Conservation (phyloP, 768 basidiomycete species). For the Termitomyces sp. region DNA sequence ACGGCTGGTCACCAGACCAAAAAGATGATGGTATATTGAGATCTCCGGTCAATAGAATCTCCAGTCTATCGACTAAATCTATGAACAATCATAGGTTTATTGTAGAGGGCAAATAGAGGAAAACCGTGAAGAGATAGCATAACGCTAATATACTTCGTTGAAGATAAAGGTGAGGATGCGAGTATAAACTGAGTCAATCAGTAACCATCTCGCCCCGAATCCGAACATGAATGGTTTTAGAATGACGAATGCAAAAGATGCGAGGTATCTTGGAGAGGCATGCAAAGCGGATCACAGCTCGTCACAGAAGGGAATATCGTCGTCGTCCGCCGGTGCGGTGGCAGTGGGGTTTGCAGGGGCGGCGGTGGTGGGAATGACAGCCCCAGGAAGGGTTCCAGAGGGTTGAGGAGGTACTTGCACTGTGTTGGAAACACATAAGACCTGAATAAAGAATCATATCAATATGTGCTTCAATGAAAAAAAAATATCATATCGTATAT, state of each 20-base stretch:
- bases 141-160: background rate
- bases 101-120: background rate
- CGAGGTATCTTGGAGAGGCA: conserved; percentile 6
- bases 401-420: conserved; percentile 41
- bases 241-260: conserved; percentile 1
- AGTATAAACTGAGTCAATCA: conserved; percentile 16
- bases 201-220: conserved; percentile 10
- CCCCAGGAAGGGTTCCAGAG: conserved; percentile 16
- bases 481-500: background rate
- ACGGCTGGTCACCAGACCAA: background rate
- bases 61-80: conserved; percentile 7
- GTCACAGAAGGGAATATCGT: conserved; percentile 48
- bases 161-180: background rate
- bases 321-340: conserved; percentile 23
- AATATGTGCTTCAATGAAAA: background rate
- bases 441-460: conserved; percentile 22
- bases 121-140: background rate
- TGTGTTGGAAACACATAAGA: conserved; percentile 44
- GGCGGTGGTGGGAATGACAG: conserved; percentile 28
- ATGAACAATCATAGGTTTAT: background rate
- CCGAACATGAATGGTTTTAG: background rate
- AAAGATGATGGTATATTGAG: conserved; percentile 6
- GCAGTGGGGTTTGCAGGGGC: conserved; percentile 19
- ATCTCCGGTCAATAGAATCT: conserved; percentile 5
- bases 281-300: conserved; percentile 28